Evolutionary conservation across 2,329 filamentous ascomycete genomes (phyloP), one percentile per base, ranked within the genome.

Genomic region (Penicillium sp.): DNA sequence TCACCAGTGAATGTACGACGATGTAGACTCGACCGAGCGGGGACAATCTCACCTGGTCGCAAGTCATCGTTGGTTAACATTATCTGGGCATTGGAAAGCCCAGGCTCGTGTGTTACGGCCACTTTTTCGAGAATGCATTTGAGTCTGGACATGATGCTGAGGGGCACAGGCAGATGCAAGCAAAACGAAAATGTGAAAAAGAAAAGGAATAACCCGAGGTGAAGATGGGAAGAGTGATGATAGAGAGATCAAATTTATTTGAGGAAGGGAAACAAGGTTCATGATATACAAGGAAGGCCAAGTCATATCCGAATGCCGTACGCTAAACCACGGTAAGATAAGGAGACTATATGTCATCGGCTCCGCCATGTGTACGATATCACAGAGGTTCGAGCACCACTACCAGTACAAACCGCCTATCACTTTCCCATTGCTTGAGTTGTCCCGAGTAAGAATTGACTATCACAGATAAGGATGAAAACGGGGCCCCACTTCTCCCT

Each of bases 1-100:
- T 9, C 3, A 7, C 25, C 18, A 15, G 13, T 12, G 10, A 29
- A 29, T 10, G 28, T 9, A 10, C 28, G 28, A 12, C 27, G 27
- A 9, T 28, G 27, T 31, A 32, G 29, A 7, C 20, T 18, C 18
- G 15, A 27, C 6, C 25, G 6, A 46, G 46, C 46, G 39, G n/a
- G 13, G 18, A 33, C n/a, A 32, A 38, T 57, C 63, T 63, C 62
- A 78, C 76, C 77, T 66, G 78, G 78, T 58, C 89, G 90, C 56
- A 93, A 77, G 71, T 93, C 88, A 67, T 88, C 73, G 69, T 95
- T 95, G 58, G 83, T 88, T 66, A 96, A 80, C 86, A 95, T 90
- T 59, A 95, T 76, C 75, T 95, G 88, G 13, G 84, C 80, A 46
- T 80, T 84, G 6, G 84, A 87, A 62, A 96, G 78, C 40, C 88